Percentiles rank a stretch among this genome's conserved stretches.
Evolutionary conservation across 1,284 basidiomycete genomes (phyloP).

Genomic region (Fomitiporia mediterranea): DNA sequence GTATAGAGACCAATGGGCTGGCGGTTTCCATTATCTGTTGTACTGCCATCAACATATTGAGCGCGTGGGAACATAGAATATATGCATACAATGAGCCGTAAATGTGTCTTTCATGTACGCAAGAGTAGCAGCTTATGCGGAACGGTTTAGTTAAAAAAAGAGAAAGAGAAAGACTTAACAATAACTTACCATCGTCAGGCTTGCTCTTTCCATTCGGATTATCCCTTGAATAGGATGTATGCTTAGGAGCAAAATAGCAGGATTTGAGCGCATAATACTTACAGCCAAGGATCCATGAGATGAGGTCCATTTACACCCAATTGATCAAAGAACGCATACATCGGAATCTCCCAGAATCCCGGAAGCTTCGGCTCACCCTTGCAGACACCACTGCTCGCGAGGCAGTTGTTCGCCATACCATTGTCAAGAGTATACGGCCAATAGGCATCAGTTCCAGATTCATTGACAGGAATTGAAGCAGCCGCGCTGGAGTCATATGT

Average conservation of each 20-base stretch:
- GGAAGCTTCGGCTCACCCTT: slow-evolving; percentile 69
- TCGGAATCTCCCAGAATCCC: slow-evolving; percentile 79
- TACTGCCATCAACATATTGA: slow-evolving; percentile 12
- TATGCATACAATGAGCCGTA: slow-evolving; percentile 50
- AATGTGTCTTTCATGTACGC: slow-evolving; percentile 76
- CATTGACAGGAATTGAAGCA: slow-evolving; percentile 65
- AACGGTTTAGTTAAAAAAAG: not conserved
- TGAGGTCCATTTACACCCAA: slow-evolving; percentile 53
- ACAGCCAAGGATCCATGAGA: slow-evolving; percentile 85
- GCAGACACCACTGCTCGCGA: slow-evolving; percentile 53
- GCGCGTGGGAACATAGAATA: not conserved
- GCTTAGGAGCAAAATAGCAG: not conserved
- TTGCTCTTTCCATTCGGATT: slow-evolving; percentile 45
- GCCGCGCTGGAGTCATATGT: slow-evolving; percentile 70
- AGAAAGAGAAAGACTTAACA: not conserved
- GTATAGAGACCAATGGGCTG: slow-evolving; percentile 82
- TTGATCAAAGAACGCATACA: slow-evolving; percentile 73
- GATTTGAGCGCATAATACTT: slow-evolving; percentile 28
- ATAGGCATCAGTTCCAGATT: slow-evolving; percentile 65
- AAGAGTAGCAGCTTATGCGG: slow-evolving; percentile 48
- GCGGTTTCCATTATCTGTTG: slow-evolving; percentile 56
- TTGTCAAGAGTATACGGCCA: slow-evolving; percentile 74
- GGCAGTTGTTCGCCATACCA: slow-evolving; percentile 78
- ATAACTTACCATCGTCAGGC: slow-evolving; percentile 41
- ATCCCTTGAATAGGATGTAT: slow-evolving; percentile 37